Base-by-base conservation (phyloP, 1,139 yeast species). In the Wickerhamomyces sp. region DNA sequence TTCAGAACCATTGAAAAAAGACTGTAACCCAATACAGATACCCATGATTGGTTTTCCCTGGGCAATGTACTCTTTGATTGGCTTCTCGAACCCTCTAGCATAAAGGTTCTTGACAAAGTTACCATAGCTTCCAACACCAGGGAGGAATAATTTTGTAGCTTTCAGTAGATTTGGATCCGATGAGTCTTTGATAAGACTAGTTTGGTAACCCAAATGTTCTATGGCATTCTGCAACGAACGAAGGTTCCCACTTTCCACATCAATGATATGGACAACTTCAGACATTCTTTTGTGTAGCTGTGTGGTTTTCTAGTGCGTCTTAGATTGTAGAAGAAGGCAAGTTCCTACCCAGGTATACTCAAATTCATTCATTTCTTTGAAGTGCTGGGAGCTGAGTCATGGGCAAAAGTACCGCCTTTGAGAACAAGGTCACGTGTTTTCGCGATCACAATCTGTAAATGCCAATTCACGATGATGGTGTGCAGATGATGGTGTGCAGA, bases 71-170 rank as follows among this genome's bases (percentile, higher is more conserved):
- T 74, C 66, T 43, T 66, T 69, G 33, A 93, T 70, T 0, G 95
- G 95, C 33, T 71, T 76, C 11, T 74, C 79, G 47, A 93, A 79
- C 0, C 81, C 78, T 49, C 86, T 73, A 4, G 71, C 71, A 44
- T 73, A 75, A 44, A 93, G 65, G 56, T 86, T 80, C 45, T 77
- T 78, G 51, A 90, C 89, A 63, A 93, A 91, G 63, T 93, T 98
- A 36, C 96, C 99, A 65, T 81, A 93, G 63, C 90, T 91, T 29
- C 99, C 99, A 7, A 93, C 99, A 27, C 99, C 99, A 13, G 99
- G 99, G 37, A 93, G 75, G 46, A 87, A 71, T 50, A 87, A 67
- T 57, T 71, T 79, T 40, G 72, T 68, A 42, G 84, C 83, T 13
- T 68, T 61, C n/a, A 61, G 48, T 37, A 80, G 64, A 41, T 67